Percentiles rank a stretch among this genome's conserved stretches.
phyloP scores from a whole-genome alignment of 73 alveolate species.

The Paramecium pentaurelia region DNA sequence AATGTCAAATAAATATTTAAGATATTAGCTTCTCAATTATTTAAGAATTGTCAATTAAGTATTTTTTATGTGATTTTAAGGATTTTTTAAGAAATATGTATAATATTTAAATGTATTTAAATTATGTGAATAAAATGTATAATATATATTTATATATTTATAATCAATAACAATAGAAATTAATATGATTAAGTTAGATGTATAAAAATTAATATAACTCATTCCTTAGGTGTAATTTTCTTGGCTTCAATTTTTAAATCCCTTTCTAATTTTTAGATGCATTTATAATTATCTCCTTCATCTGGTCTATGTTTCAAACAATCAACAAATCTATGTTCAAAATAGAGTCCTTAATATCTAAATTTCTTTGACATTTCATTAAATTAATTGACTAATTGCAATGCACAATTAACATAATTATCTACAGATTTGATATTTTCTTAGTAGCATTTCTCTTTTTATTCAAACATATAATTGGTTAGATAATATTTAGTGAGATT shows the following conservation, averaged over 20 bases:
- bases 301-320: constrained; percentile 30
- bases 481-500: neutral
- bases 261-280: neutral
- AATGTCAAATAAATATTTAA: too few relatives aligned
- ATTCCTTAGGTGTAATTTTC: neutral
- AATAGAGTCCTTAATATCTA: neutral
- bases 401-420: neutral
- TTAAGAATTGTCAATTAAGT: too few relatives aligned
- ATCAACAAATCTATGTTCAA: constrained; percentile 12
- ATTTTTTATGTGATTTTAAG: too few relatives aligned
- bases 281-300: constrained; percentile 19
- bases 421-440: neutral
- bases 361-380: neutral
- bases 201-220: neutral
- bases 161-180: too few relatives aligned
- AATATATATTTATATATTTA: too few relatives aligned
- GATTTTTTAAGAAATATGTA: too few relatives aligned
- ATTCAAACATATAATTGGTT: neutral
- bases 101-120: too few relatives aligned
- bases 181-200: neutral
- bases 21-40: too few relatives aligned
- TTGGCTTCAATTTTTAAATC: neutral
- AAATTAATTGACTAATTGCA: neutral
- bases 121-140: too few relatives aligned
- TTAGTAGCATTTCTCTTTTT: neutral